A percentile compares a stretch with the other conserved stretches of the same genome.
Evolutionary conservation across 1,139 yeast species (phyloP).

Genomic region (Yamadazyma buinensis): DNA sequence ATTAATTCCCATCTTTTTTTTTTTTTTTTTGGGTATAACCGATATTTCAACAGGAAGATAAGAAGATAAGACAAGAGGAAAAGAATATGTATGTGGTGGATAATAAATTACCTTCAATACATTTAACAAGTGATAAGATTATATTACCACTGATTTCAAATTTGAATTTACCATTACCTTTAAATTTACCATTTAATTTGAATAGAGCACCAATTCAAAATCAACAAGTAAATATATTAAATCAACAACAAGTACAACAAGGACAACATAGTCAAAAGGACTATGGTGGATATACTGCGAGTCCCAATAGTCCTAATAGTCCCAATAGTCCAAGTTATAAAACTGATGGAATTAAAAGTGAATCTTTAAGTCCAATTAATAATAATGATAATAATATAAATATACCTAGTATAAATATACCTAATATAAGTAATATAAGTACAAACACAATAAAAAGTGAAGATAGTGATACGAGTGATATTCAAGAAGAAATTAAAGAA

Average conservation of each 20-base stretch:
- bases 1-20: constrained; percentile 1
- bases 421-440: not conserved
- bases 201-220: not conserved
- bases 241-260: not conserved
- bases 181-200: not conserved
- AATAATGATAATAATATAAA: not conserved
- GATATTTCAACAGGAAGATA: too few relatives aligned
- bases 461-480: not conserved
- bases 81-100: constrained; percentile 3
- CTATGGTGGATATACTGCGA: not conserved
- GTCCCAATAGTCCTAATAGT: not conserved
- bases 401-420: not conserved
- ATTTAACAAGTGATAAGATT: constrained; percentile 15
- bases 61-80: constrained; percentile 2
- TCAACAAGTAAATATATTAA: not conserved
- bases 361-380: not conserved
- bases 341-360: not conserved
- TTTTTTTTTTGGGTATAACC: too few relatives aligned
- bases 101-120: constrained; percentile 25
- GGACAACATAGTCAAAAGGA: not conserved
- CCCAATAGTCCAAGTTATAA: constrained; percentile 2
- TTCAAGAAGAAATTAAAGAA: too few relatives aligned
- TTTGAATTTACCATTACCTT: constrained; percentile 5
- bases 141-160: constrained; percentile 16
- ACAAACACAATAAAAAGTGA: not conserved